Conservation (phyloP, 768 basidiomycete genomes). For the Suillus plorans region DNA sequence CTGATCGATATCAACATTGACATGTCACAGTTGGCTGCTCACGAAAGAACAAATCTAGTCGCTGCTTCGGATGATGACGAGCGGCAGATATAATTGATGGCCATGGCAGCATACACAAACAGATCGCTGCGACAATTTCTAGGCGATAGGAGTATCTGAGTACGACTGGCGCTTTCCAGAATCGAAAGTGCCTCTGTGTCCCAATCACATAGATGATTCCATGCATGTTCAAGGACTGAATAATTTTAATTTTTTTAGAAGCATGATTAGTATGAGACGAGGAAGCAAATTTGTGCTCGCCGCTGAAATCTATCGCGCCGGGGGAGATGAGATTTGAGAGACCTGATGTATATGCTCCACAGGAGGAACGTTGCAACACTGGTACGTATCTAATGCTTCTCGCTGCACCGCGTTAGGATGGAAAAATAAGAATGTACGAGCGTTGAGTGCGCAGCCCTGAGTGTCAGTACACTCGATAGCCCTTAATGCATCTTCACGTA, state of each 20-base stretch:
- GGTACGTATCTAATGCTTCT: too few relatives aligned
- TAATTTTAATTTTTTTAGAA: not conserved
- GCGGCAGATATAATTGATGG: constrained; percentile 15
- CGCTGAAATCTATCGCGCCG: not conserved
- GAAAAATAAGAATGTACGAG: too few relatives aligned
- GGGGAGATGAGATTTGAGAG: not conserved
- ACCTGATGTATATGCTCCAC: too few relatives aligned
- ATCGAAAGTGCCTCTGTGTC: not conserved
- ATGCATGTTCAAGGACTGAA: not conserved
- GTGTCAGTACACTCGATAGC: too few relatives aligned
- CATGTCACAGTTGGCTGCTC: not conserved
- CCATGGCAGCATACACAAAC: constrained; percentile 17
- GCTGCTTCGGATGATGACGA: not conserved
- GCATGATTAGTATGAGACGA: not conserved
- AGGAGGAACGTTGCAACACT: too few relatives aligned
- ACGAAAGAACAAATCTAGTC: not conserved
- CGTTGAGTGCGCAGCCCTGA: too few relatives aligned
- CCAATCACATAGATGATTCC: not conserved
- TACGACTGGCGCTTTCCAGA: not conserved
- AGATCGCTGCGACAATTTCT: constrained; percentile 7
- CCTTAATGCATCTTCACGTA: too few relatives aligned
- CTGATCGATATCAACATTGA: not conserved
- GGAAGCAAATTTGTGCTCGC: not conserved
- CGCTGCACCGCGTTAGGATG: too few relatives aligned
- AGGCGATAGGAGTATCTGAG: constrained; percentile 2